A percentile compares a stretch with the other conserved stretches of the same genome.
Evolutionary conservation across 2,329 filamentous ascomycete genomes (phyloP).

Genomic region (Botryotinia narcissicola): DNA sequence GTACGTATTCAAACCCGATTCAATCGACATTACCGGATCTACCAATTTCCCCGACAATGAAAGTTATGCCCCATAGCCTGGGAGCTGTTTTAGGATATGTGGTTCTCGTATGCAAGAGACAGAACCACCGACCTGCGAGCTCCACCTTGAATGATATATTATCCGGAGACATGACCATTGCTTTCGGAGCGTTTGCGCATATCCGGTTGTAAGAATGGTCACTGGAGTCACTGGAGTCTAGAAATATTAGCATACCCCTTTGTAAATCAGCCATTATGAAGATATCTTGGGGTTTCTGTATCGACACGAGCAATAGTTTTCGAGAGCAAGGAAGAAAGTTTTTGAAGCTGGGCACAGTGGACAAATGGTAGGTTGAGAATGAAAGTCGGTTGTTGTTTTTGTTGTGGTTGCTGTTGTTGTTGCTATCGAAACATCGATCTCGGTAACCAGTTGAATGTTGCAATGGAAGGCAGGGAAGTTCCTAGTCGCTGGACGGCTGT

Average conservation of each 20-base stretch:
- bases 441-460: neutral
- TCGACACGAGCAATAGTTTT: neutral
- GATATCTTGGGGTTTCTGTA: neutral
- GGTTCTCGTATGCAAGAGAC: slow-evolving; percentile 9
- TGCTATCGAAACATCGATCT: neutral
- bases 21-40: neutral
- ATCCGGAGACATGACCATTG: neutral
- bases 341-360: neutral
- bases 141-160: neutral
- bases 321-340: neutral
- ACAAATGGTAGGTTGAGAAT: neutral
- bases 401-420: neutral
- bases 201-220: neutral
- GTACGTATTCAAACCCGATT: neutral
- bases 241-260: too few species aligned
- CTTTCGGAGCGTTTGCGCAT: neutral
- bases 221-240: neutral
- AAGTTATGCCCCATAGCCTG: neutral
- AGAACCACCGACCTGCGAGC: neutral
- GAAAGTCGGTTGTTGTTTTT: neutral
- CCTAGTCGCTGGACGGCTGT: neutral
- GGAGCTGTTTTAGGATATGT: slow-evolving; percentile 2
- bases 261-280: neutral
- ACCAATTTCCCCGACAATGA: slow-evolving; percentile 1
- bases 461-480: neutral